Evolutionary conservation across 306 rosid genomes (phyloP).

Genomic region (Dalbergia oliveri): DNA sequence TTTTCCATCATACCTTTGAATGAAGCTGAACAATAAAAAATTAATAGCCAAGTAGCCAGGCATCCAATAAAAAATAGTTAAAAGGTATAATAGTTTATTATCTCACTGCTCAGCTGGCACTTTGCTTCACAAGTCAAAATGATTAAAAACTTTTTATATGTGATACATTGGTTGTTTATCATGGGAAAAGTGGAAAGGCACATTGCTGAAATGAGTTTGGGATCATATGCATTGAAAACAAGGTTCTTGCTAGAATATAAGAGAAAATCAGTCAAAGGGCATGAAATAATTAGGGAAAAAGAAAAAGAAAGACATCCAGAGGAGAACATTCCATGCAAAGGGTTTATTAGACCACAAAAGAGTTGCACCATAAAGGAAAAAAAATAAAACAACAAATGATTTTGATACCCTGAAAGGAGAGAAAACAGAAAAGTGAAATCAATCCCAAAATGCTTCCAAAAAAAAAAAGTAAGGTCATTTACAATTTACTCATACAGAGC

Average conservation of each 20-base stretch:
- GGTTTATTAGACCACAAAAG: neutral
- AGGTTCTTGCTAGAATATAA: constrained; percentile 2
- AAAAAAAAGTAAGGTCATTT: constrained; percentile 13
- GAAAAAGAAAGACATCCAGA: neutral
- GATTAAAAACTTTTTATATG: too few species aligned
- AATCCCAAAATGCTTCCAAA: constrained; percentile 1
- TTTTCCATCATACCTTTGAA: constrained; percentile 82
- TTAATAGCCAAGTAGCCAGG: neutral
- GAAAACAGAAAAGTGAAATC: constrained; percentile 19
- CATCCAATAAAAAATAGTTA: neutral
- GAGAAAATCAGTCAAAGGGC: neutral
- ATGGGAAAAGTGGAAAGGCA: neutral
- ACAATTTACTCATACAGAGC: constrained; percentile 2
- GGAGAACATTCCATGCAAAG: constrained; percentile 7
- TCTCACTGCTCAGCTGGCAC: neutral
- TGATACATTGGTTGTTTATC: too few species aligned
- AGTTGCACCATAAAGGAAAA: neutral
- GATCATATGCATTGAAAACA: constrained; percentile 31
- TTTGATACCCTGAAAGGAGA: constrained; percentile 21
- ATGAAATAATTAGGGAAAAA: neutral
- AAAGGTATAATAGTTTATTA: neutral
- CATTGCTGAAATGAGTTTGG: neutral
- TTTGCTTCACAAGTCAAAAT: neutral
- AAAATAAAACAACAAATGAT: neutral
- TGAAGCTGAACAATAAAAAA: constrained; percentile 25